phyloP scores from a whole-genome alignment of 352 stramenopile species.

The Phytophthora hybrid region DNA sequence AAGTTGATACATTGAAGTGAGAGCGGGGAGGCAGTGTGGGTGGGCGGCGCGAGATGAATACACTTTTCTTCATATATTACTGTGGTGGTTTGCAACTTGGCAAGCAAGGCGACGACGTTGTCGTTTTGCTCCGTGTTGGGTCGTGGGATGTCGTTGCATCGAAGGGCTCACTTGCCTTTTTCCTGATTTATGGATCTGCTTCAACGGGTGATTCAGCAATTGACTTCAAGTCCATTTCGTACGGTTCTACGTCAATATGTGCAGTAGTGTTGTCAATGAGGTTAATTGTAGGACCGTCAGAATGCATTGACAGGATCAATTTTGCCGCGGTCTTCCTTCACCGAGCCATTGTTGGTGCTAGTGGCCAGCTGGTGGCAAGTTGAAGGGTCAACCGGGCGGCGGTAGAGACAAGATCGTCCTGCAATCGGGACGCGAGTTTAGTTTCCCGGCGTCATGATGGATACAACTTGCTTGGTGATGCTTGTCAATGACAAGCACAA shows the following conservation, averaged over 20 bases:
- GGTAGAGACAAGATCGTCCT: constrained; percentile 29
- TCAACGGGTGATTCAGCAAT: constrained; percentile 6
- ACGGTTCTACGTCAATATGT: background rate
- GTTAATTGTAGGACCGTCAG: background rate
- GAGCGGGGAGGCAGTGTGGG: background rate
- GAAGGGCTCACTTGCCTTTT: constrained; percentile 27
- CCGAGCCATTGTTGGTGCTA: constrained; percentile 24
- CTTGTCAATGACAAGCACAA: constrained; percentile 1
- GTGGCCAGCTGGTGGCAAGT: constrained; percentile 16
- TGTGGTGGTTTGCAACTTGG: constrained; percentile 20
- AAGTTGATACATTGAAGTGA: constrained; percentile 9
- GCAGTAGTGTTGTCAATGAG: background rate
- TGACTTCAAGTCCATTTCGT: background rate
- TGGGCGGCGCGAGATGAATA: constrained; percentile 27
- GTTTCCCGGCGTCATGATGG: constrained; percentile 23
- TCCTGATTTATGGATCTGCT: constrained; percentile 29
- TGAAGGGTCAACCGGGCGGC: constrained; percentile 8
- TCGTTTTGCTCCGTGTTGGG: constrained; percentile 22
- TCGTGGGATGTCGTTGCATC: constrained; percentile 35
- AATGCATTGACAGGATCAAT: constrained; percentile 1
- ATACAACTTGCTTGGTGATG: constrained; percentile 29
- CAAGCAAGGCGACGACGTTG: constrained; percentile 26
- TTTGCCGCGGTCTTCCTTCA: background rate
- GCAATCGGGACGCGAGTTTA: background rate
- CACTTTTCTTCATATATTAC: constrained; percentile 31